A percentile compares a stretch with the other conserved stretches of the same genome.
Conservation (phyloP, 176 grass and related monocot genomes). For the Aegilops sharonensis region DNA sequence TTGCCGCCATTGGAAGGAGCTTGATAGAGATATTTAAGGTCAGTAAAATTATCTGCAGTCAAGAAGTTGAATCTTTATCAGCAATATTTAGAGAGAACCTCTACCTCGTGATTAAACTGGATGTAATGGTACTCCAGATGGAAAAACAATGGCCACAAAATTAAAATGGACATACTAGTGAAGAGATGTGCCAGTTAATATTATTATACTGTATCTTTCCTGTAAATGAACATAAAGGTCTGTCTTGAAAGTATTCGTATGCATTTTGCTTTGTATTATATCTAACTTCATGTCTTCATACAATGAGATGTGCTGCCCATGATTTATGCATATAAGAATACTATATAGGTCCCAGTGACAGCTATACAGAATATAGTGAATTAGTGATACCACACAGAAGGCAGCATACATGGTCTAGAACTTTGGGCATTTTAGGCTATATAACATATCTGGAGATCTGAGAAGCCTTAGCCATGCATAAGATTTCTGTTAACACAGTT, state of each 20-base stretch:
- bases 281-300: background rate
- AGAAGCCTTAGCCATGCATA: background rate
- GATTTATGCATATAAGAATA: constrained; percentile 12
- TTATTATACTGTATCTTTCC: background rate
- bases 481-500: background rate
- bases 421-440: constrained; percentile 13
- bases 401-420: background rate
- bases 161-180: background rate
- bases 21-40: constrained; percentile 57
- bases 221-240: background rate
- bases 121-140: constrained; percentile 1
- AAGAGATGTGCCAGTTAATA: background rate
- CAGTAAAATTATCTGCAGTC: constrained; percentile 69
- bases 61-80: constrained; percentile 36
- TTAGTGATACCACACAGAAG: background rate
- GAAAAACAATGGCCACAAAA: constrained; percentile 3
- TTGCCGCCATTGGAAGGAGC: constrained; percentile 45
- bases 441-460: constrained; percentile 2
- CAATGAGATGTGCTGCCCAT: background rate
- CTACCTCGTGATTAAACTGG: background rate
- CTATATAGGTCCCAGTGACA: background rate
- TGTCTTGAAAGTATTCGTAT: background rate
- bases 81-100: constrained; percentile 22
- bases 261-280: constrained; percentile 1
- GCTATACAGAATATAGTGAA: constrained; percentile 1